These are phyloP conservation scores for Aeschynomene evenia DNA, from an alignment of 306 rosid genomes.

Conservation along the genomic window DNA sequence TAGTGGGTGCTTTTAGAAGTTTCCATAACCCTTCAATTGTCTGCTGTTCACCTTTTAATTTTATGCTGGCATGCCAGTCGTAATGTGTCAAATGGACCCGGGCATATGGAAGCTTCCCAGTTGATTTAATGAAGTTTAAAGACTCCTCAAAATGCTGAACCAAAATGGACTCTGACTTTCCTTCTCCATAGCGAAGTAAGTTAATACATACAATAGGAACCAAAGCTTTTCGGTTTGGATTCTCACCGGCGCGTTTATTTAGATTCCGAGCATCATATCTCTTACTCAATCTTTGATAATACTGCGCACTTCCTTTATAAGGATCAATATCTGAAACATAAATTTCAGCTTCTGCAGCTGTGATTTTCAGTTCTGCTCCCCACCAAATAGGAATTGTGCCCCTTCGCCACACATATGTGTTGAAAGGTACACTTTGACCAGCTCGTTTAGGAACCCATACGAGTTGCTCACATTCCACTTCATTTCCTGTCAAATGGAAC, in stretches of 20 bases:
- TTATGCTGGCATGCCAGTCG: slow-evolving; percentile 93
- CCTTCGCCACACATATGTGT: slow-evolving; percentile 85
- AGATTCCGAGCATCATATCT: slow-evolving; percentile 80
- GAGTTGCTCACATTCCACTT: slow-evolving; percentile 98
- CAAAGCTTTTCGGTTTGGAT: slow-evolving; percentile 58
- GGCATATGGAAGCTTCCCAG: slow-evolving; percentile 70
- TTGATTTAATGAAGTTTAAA: slow-evolving; percentile 66
- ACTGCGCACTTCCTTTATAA: slow-evolving; percentile 79
- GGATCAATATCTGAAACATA: slow-evolving; percentile 88
- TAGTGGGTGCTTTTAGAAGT: slow-evolving; percentile 77
- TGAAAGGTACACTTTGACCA: slow-evolving; percentile 93
- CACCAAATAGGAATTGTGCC: slow-evolving; percentile 99
- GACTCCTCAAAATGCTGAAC: slow-evolving; percentile 95
- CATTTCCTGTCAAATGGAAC: slow-evolving; percentile 73
- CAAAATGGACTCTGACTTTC: slow-evolving; percentile 85
- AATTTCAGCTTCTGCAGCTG: slow-evolving; percentile 98
- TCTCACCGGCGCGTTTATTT: slow-evolving; percentile 48
- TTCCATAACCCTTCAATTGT: slow-evolving; percentile 97
- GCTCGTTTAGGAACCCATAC: slow-evolving; percentile 85
- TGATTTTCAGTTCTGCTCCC: slow-evolving; percentile 98
- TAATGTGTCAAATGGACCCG: slow-evolving; percentile 79
- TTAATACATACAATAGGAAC: slow-evolving; percentile 91
- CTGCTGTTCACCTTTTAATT: slow-evolving; percentile 83
- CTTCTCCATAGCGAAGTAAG: slow-evolving; percentile 92
- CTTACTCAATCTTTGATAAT: slow-evolving; percentile 80